Conservation (phyloP, 2,329 filamentous ascomycete species). For the Alternaria arbusti region DNA sequence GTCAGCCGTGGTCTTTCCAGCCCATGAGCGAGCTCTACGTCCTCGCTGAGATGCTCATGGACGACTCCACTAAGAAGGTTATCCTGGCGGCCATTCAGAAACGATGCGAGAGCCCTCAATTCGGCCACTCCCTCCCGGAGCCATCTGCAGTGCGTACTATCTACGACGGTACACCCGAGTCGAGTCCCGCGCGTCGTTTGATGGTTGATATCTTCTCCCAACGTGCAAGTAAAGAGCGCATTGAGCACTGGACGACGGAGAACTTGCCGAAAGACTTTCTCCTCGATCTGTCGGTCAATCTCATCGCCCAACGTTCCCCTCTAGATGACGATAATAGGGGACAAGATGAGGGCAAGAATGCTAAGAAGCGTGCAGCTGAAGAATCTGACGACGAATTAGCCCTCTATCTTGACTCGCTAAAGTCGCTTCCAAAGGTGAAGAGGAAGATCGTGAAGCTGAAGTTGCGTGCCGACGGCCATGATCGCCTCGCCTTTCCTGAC, state of each 20-base stretch:
- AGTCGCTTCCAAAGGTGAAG: not conserved
- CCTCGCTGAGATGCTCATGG: not conserved
- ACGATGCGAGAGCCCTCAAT: not conserved
- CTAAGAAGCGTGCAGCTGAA: not conserved
- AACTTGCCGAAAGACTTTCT: not conserved
- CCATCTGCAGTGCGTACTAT: not conserved
- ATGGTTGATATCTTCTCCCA: not conserved
- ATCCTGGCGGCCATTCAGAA: not conserved
- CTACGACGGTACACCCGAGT: not conserved
- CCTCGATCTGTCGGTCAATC: not conserved
- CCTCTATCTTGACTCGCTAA: not conserved
- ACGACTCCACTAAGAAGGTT: not conserved
- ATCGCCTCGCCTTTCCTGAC: not conserved
- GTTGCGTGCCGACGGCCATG: not conserved
- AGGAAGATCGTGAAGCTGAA: not conserved
- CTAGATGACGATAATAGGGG: not conserved
- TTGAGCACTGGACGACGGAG: not conserved
- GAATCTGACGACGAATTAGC: not conserved
- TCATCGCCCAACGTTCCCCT: not conserved
- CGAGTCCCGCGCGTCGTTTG: not conserved
- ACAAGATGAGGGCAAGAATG: not conserved
- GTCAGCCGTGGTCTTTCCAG: not conserved
- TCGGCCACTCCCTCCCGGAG: not conserved
- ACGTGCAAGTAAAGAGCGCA: not conserved
- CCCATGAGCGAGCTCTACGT: not conserved